Conservation (phyloP, 1,139 yeast species). For the Candida tunisiensis region DNA sequence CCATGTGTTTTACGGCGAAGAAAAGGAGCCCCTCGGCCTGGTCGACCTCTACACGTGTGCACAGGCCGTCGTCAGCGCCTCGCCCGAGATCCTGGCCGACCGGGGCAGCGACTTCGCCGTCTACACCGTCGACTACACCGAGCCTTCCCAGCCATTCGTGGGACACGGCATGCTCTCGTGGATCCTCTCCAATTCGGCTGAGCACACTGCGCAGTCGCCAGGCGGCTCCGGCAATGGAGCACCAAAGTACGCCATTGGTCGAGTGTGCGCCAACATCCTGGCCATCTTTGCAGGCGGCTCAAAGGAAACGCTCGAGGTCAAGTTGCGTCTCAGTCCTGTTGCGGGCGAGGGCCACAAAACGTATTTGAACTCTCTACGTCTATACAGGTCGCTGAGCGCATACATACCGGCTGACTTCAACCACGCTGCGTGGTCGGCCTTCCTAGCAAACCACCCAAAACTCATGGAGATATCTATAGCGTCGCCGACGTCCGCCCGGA, state of each 20-base stretch:
- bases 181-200: conserved; percentile 9
- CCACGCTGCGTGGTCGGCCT: too few relatives aligned
- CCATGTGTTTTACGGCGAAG: conserved; percentile 12
- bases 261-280: conserved; percentile 6
- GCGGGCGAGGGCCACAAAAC: conserved; percentile 1
- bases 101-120: conserved; percentile 20
- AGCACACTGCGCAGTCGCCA: too few relatives aligned
- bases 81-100: conserved; percentile 20
- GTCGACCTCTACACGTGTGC: conserved; percentile 18
- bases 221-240: too few relatives aligned
- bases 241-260: conserved; percentile 8
- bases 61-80: conserved; percentile 14
- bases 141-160: conserved; percentile 20
- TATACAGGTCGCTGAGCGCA: too few relatives aligned
- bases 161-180: conserved; percentile 24
- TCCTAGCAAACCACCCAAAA: too few relatives aligned
- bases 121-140: conserved; percentile 23
- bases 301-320: conserved; percentile 9
- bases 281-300: conserved; percentile 4
- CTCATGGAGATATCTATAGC: too few relatives aligned
- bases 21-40: conserved; percentile 13
- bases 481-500: too few relatives aligned
- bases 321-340: conserved; percentile 8
- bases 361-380: neutral
- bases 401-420: too few relatives aligned